Evolutionary conservation across 257 asterid genomes (phyloP).

Genomic region (Rehmannia glutinosa): DNA sequence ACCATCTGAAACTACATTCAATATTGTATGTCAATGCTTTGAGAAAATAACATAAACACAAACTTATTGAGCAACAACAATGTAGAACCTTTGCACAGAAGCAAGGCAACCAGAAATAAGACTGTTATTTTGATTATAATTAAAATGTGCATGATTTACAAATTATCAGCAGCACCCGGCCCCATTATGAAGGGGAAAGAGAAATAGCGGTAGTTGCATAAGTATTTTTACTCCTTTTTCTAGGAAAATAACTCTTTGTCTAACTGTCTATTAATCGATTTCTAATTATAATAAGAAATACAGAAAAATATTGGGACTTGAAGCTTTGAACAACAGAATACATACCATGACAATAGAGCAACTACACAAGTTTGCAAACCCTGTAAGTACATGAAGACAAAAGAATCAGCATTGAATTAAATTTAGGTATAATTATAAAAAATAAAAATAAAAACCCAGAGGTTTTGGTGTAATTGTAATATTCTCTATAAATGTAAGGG

Average conservation of each 20-base stretch:
- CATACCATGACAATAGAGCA: conserved; percentile 87
- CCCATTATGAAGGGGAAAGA: no score
- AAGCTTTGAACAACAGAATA: neutral
- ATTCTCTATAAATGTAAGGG: no score
- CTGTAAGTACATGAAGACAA: conserved; percentile 39
- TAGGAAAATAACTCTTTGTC: neutral
- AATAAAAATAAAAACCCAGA: no score
- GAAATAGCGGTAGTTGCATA: no score
- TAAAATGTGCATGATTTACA: neutral
- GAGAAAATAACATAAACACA: no score
- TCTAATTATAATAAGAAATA: neutral
- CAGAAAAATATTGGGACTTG: neutral
- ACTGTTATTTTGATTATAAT: neutral
- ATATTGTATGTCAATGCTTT: conserved; percentile 31
- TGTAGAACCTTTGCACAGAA: no score
- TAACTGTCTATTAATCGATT: neutral
- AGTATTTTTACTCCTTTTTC: neutral
- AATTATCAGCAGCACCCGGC: no score
- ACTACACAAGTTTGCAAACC: conserved; percentile 94
- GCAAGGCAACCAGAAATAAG: neutral
- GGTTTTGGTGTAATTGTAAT: no score
- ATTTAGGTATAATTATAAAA: neutral
- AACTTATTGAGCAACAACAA: no score
- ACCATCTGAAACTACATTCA: conserved; percentile 87
- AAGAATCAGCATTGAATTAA: conserved; percentile 19